A percentile compares a stretch with the other conserved stretches of the same genome.
Evolutionary conservation across 495 filamentous ascomycete species (phyloP).

Genomic region (Choiromyces venosus): DNA sequence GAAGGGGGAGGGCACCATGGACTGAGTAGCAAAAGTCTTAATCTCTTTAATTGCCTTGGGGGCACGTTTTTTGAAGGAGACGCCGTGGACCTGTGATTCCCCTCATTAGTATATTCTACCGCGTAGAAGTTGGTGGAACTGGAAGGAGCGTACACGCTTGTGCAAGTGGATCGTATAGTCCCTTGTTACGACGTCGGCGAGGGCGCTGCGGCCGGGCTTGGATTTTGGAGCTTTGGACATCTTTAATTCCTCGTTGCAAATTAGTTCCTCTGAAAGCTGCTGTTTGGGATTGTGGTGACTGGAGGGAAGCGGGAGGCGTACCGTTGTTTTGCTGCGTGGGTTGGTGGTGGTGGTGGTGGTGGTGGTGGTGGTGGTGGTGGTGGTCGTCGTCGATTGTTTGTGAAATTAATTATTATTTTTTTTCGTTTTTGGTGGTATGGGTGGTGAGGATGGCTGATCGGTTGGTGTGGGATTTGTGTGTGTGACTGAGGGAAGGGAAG

Average conservation of each 20-base stretch:
- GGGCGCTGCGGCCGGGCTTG: slow-evolving; percentile 82
- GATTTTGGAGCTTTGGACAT: slow-evolving; percentile 65
- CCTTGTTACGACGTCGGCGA: slow-evolving; percentile 95
- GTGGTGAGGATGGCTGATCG: slow-evolving; percentile 20
- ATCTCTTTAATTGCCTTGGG: slow-evolving; percentile 99
- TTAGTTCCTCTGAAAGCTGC: too few species aligned
- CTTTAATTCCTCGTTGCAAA: slow-evolving; percentile 44
- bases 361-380: slow-evolving; percentile 23
- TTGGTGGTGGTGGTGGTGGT: slow-evolving; percentile 19
- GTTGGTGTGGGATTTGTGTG: slow-evolving; percentile 14
- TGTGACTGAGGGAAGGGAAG: too few species aligned
- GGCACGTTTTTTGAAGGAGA: slow-evolving; percentile 99
- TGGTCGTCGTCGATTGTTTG: slow-evolving; percentile 30
- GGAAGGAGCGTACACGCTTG: slow-evolving; percentile 77
- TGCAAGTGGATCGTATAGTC: slow-evolving; percentile 99
- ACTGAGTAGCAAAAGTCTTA: slow-evolving; percentile 77
- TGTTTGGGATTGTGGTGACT: too few species aligned
- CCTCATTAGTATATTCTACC: too few species aligned
- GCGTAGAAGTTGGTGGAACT: too few species aligned
- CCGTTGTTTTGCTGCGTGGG: slow-evolving; percentile 15
- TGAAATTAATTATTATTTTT: slow-evolving; percentile 17
- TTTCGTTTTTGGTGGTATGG: too few species aligned
- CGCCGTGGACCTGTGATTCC: slow-evolving; percentile 91
- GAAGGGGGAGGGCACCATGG: slow-evolving; percentile 85
- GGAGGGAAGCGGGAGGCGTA: background rate